Conservation (phyloP, 1,284 basidiomycete species). For the Pseudozyma sp. region DNA sequence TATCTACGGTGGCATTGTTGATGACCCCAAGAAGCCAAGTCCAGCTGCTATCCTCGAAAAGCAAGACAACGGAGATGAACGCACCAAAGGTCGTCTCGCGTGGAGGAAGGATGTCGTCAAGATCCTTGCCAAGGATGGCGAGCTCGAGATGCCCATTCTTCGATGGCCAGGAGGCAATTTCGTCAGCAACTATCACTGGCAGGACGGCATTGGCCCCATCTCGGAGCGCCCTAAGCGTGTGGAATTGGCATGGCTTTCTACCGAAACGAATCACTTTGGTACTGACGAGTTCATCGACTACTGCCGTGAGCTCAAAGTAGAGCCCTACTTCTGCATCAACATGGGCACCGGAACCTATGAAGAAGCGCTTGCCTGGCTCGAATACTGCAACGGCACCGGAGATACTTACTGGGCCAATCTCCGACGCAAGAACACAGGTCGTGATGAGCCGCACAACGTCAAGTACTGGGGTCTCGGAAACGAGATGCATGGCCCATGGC, state of each 20-base stretch:
- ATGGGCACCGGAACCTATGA: slow-evolving; percentile 77
- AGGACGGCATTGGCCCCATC: slow-evolving; percentile 76
- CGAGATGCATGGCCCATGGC: slow-evolving; percentile 76
- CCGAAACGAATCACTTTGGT: slow-evolving; percentile 77
- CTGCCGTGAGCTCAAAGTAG: slow-evolving; percentile 70
- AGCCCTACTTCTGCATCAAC: slow-evolving; percentile 77
- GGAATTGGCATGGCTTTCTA: slow-evolving; percentile 77
- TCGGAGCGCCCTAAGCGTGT: slow-evolving; percentile 74
- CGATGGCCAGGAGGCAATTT: slow-evolving; percentile 75
- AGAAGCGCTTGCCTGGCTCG: slow-evolving; percentile 77
- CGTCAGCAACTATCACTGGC: slow-evolving; percentile 77
- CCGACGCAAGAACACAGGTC: slow-evolving; percentile 74
- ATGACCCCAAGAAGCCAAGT: slow-evolving; percentile 71
- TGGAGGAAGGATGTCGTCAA: slow-evolving; percentile 75
- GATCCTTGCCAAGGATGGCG: slow-evolving; percentile 71
- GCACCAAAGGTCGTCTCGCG: slow-evolving; percentile 69
- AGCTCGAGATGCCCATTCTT: slow-evolving; percentile 74
- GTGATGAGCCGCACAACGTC: slow-evolving; percentile 75
- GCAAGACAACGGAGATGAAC: slow-evolving; percentile 54
- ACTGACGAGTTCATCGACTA: slow-evolving; percentile 74
- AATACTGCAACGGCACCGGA: slow-evolving; percentile 75
- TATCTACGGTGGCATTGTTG: slow-evolving; percentile 75
- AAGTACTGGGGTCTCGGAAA: slow-evolving; percentile 71
- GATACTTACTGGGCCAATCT: slow-evolving; percentile 76
- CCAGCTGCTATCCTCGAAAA: slow-evolving; percentile 62